These are phyloP conservation scores for Ballota nigra DNA, from an alignment of 257 asterid species.

Conservation along the genomic window DNA sequence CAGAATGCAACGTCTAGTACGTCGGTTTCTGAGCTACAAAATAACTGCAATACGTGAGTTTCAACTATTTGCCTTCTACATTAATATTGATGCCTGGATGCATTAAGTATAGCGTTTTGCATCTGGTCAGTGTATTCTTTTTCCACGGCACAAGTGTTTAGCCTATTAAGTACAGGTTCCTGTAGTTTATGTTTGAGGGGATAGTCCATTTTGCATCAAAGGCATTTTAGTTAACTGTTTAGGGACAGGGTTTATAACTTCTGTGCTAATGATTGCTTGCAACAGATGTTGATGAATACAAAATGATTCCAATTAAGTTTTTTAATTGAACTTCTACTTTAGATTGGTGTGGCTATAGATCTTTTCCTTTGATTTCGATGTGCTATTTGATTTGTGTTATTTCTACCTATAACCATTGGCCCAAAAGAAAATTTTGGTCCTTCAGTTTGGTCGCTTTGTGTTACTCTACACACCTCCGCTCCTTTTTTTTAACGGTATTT, in stretches of 20 bases:
- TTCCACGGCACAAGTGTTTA: not conserved
- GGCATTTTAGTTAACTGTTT: not conserved
- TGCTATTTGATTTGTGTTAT: not conserved
- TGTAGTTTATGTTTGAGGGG: not conserved
- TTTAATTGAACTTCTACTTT: not conserved
- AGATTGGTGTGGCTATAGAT: not conserved
- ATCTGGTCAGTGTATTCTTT: not conserved
- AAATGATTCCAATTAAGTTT: not conserved
- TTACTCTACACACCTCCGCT: not conserved
- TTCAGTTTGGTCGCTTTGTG: not conserved
- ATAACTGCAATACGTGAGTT: constrained; percentile 86
- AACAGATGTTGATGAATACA: not conserved
- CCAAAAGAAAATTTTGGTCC: not conserved
- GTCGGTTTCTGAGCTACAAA: constrained; percentile 80
- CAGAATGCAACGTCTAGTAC: constrained; percentile 59
- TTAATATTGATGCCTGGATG: constrained; percentile 10
- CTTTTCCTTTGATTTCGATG: not conserved
- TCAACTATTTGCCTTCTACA: not conserved
- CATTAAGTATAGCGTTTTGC: not conserved
- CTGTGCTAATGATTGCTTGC: not conserved
- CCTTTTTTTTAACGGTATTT: not conserved
- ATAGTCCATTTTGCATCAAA: not conserved
- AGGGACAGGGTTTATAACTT: not conserved
- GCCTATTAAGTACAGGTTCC: not conserved
- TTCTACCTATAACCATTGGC: not conserved